Conservation (phyloP, 345 rosid genomes). For the Psidium friedrichsthalianum region DNA sequence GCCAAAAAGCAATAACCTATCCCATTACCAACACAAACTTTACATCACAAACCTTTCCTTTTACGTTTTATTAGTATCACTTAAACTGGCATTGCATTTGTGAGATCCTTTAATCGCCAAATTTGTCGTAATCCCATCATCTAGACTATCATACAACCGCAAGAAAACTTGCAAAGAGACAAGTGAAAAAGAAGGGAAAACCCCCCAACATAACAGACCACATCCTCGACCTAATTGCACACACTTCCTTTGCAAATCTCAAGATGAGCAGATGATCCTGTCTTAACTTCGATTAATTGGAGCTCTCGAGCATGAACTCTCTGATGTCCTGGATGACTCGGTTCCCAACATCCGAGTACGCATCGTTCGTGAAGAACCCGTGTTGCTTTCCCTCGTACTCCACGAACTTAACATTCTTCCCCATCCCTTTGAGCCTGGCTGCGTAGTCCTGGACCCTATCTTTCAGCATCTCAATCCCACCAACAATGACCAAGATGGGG, state of each 20-base stretch:
- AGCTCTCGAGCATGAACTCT: conserved; percentile 29
- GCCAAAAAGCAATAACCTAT: background rate
- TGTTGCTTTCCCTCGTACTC: conserved; percentile 59
- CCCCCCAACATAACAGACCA: background rate
- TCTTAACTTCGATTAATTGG: background rate
- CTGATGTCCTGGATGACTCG: conserved; percentile 24
- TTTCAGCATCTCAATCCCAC: conserved; percentile 48
- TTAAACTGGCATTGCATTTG: background rate
- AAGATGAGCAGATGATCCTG: background rate
- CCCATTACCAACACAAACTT: background rate
- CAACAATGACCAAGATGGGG: conserved; percentile 60
- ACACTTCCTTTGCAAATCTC: background rate
- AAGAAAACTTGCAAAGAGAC: background rate
- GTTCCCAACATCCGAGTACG: conserved; percentile 33
- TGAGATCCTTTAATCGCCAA: background rate
- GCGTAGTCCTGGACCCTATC: conserved; percentile 74
- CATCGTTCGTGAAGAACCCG: conserved; percentile 54
- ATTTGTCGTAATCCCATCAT: background rate
- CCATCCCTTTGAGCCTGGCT: conserved; percentile 33
- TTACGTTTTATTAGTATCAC: background rate
- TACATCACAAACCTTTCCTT: background rate
- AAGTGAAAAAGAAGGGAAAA: background rate
- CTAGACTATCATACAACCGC: background rate
- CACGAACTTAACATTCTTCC: conserved; percentile 38
- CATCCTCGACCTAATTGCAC: background rate